Evolutionary conservation across 1,284 basidiomycete species (phyloP).

Genomic region (Rhodotorula sp.): DNA sequence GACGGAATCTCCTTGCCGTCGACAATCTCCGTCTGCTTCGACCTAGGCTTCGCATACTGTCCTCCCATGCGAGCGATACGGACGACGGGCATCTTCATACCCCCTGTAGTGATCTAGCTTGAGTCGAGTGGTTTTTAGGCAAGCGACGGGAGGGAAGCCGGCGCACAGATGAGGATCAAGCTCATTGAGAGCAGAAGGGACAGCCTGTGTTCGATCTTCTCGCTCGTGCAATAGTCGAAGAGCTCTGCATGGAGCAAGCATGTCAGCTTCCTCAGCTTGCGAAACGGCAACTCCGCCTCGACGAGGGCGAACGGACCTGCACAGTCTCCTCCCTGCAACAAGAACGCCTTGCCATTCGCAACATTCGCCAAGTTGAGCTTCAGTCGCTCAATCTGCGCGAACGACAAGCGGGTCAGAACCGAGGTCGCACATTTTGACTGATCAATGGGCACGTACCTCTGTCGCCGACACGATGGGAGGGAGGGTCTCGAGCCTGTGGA

Average conservation of each 20-base stretch:
- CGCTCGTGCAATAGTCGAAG: conserved; percentile 58
- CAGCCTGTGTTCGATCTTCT: conserved; percentile 90
- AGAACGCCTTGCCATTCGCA: conserved; percentile 83
- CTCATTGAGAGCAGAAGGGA: conserved; percentile 94
- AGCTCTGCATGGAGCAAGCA: conserved; percentile 41
- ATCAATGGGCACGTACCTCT: conserved; percentile 60
- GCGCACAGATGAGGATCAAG: conserved; percentile 59
- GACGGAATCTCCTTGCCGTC: conserved; percentile 56
- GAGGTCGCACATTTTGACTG: background rate
- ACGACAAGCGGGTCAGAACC: background rate
- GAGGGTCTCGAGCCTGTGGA: conserved; percentile 69
- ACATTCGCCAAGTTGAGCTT: conserved; percentile 75
- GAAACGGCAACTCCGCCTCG: background rate
- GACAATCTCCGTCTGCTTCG: conserved; percentile 70
- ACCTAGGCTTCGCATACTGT: conserved; percentile 94
- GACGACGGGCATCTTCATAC: conserved; percentile 65
- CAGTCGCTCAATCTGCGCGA: conserved; percentile 74
- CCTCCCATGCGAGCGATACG: conserved; percentile 89
- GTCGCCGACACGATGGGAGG: conserved; percentile 85
- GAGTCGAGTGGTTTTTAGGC: too few relatives aligned
- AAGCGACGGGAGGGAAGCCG: background rate
- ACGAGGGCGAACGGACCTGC: conserved; percentile 57
- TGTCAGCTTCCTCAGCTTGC: background rate
- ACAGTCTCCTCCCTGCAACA: conserved; percentile 95
- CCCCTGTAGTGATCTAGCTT: conserved; percentile 19